Percentiles rank a stretch among this genome's conserved stretches.
phyloP scores from a whole-genome alignment of 495 filamentous ascomycete species.

The Podospora didyma region DNA sequence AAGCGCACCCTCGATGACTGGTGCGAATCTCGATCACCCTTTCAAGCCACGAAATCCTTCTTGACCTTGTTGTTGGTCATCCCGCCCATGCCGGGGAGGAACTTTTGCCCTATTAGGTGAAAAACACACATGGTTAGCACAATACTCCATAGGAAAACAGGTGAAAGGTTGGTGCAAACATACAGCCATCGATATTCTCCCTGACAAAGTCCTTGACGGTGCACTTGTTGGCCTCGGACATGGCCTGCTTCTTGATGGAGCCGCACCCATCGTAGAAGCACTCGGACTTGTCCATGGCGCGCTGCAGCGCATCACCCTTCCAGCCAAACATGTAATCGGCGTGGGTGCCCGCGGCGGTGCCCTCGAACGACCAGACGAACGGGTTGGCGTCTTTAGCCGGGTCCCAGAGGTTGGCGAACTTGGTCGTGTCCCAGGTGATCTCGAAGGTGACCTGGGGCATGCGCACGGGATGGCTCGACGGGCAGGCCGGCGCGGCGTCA shows the following conservation, averaged over 20 bases:
- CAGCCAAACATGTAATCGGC: conserved; percentile 24
- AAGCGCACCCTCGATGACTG: too few species aligned
- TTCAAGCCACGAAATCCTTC: background rate
- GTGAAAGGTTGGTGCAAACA: background rate
- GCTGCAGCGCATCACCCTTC: conserved; percentile 39
- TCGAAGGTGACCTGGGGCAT: conserved; percentile 48
- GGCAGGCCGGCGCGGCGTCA: conserved; percentile 36
- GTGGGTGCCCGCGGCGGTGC: conserved; percentile 13
- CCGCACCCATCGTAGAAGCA: conserved; percentile 42
- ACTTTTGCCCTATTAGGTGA: background rate
- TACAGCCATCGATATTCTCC: conserved; percentile 1
- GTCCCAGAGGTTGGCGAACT: conserved; percentile 44
- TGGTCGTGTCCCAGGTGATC: conserved; percentile 45
- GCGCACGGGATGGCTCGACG: conserved; percentile 42
- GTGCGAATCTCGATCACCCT: too few species aligned
- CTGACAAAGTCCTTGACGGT: conserved; percentile 27
- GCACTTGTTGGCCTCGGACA: conserved; percentile 38
- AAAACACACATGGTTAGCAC: background rate
- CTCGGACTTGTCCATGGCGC: conserved; percentile 34
- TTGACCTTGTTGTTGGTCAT: background rate
- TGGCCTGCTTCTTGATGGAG: conserved; percentile 34
- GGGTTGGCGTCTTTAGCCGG: conserved; percentile 33
- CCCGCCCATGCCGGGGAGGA: background rate
- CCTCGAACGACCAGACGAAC: conserved; percentile 29
- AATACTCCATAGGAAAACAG: background rate